Conservation (phyloP, 176 grass and related monocot genomes). For the Oryza punctata region DNA sequence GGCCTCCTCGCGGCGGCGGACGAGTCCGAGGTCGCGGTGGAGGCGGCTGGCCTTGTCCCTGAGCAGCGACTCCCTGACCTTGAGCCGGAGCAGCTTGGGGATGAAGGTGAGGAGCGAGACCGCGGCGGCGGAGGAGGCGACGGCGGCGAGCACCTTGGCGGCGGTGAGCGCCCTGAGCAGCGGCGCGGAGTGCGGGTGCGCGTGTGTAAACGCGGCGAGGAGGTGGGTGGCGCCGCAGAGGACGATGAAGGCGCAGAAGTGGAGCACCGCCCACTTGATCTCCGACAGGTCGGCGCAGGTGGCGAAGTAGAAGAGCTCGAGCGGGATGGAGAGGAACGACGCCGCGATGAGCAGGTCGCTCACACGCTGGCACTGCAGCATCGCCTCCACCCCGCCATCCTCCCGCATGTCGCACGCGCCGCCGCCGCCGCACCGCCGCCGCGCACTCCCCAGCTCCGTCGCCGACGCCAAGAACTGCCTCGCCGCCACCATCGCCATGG, state of each 20-base stretch:
- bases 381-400: slow-evolving; percentile 29
- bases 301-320: slow-evolving; percentile 59
- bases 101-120: slow-evolving; percentile 65
- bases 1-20: slow-evolving; percentile 58
- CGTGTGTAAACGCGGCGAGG: slow-evolving; percentile 56
- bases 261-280: slow-evolving; percentile 43
- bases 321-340: slow-evolving; percentile 51
- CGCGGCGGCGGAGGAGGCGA: slow-evolving; percentile 54
- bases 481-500: neutral
- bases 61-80: slow-evolving; percentile 59
- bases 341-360: slow-evolving; percentile 59
- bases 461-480: slow-evolving; percentile 13
- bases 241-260: slow-evolving; percentile 62
- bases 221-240: slow-evolving; percentile 69
- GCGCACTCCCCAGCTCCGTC: neutral
- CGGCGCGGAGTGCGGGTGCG: slow-evolving; percentile 44
- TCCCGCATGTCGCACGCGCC: slow-evolving; percentile 15
- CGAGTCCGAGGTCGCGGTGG: slow-evolving; percentile 53
- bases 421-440: neutral
- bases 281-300: slow-evolving; percentile 36
- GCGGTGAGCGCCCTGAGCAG: slow-evolving; percentile 50
- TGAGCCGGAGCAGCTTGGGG: slow-evolving; percentile 64
- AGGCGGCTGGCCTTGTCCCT: slow-evolving; percentile 55
- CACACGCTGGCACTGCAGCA: slow-evolving; percentile 52
- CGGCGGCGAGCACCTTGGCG: slow-evolving; percentile 51